Percentiles rank a stretch among this genome's conserved stretches.
These are phyloP conservation scores for Papiliotrema nemorosa DNA, from an alignment of 1,284 basidiomycete species.

Conservation along the genomic window DNA sequence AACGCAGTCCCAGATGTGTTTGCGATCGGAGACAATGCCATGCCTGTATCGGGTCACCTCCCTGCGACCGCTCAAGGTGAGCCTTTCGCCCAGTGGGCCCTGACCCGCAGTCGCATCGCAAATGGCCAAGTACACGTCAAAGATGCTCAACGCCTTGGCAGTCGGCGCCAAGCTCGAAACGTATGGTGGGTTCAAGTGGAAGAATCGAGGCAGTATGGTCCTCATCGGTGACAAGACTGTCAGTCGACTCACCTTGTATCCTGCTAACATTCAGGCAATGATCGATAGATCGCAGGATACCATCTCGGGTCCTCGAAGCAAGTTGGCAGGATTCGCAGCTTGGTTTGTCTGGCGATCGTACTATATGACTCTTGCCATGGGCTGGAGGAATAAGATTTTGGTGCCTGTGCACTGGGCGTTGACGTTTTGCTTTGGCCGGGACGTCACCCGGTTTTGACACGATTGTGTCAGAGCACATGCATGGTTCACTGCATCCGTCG, in stretches of 20 bases:
- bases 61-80: slow-evolving; percentile 79
- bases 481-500: too few species aligned
- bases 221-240: slow-evolving; percentile 70
- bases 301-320: slow-evolving; percentile 58
- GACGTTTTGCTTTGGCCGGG: slow-evolving; percentile 68
- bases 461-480: too few species aligned
- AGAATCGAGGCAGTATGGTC: slow-evolving; percentile 70
- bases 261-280: slow-evolving; percentile 56
- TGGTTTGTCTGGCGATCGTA: slow-evolving; percentile 51
- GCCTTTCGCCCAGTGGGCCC: slow-evolving; percentile 3
- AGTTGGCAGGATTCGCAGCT: slow-evolving; percentile 50
- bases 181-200: slow-evolving; percentile 60
- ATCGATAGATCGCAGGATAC: slow-evolving; percentile 64
- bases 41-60: slow-evolving; percentile 59
- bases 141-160: slow-evolving; percentile 63
- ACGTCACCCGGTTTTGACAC: slow-evolving; percentile 66
- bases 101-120: slow-evolving; percentile 66
- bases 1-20: slow-evolving; percentile 68
- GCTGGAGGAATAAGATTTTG: slow-evolving; percentile 69
- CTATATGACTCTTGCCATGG: slow-evolving; percentile 63
- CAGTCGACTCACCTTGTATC: slow-evolving; percentile 5
- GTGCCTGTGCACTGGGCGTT: slow-evolving; percentile 60
- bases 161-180: slow-evolving; percentile 48
- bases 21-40: slow-evolving; percentile 76
- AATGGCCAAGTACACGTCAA: slow-evolving; percentile 68